phyloP scores from a whole-genome alignment of 495 filamentous ascomycete genomes.

The Gamarada debralockiae region DNA sequence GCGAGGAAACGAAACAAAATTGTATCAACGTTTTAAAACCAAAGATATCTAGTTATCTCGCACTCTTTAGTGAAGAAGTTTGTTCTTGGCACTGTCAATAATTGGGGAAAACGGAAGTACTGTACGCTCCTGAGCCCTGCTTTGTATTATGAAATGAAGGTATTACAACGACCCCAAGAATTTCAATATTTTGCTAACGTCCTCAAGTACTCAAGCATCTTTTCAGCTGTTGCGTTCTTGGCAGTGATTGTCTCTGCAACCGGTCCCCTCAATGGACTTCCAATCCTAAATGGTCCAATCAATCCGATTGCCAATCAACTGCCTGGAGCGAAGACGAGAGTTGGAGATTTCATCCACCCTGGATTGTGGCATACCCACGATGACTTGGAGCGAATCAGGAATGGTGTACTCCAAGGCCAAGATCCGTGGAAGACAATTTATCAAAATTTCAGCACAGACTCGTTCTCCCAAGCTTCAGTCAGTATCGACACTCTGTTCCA shows the following conservation, averaged over 20 bases:
- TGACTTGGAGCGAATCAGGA: conserved; percentile 27
- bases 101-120: no score
- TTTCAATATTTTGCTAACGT: no score
- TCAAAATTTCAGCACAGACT: conserved; percentile 19
- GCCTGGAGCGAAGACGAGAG: conserved; percentile 17
- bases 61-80: no score
- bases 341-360: conserved; percentile 27
- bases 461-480: conserved; percentile 16
- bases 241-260: conserved; percentile 10
- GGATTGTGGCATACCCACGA: conserved; percentile 27
- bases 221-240: neutral
- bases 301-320: conserved; percentile 13
- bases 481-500: neutral
- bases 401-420: conserved; percentile 12
- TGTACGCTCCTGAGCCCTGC: no score
- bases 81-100: no score
- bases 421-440: conserved; percentile 25
- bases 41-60: no score
- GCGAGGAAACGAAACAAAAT: no score
- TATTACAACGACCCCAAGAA: no score
- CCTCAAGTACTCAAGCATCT: neutral
- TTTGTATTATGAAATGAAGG: no score
- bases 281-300: conserved; percentile 22
- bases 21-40: no score
- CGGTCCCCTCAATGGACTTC: conserved; percentile 19